phyloP scores from a whole-genome alignment of 1,284 basidiomycete genomes.

The Apiotrichum laibachii region DNA sequence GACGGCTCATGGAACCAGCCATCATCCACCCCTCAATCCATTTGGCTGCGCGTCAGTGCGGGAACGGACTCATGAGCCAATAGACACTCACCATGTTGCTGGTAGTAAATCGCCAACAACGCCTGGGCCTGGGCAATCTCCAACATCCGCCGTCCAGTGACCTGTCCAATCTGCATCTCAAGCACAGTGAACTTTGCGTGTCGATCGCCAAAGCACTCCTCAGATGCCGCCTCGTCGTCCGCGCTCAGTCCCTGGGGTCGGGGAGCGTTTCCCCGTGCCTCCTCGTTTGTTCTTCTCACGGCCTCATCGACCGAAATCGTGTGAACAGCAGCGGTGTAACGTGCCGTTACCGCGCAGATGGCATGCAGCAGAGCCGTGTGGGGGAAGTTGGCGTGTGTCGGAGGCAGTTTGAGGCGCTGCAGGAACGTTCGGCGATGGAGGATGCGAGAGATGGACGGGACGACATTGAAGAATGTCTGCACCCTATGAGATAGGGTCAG shows the following conservation, averaged over 20 bases:
- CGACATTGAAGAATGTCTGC: conserved; percentile 44
- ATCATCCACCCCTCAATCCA: conserved; percentile 45
- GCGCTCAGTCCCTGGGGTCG: conserved; percentile 10
- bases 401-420: conserved; percentile 49
- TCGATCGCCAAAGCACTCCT: conserved; percentile 33
- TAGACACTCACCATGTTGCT: conserved; percentile 22
- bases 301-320: conserved; percentile 24
- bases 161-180: conserved; percentile 18
- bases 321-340: conserved; percentile 40
- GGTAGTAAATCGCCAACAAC: conserved; percentile 27
- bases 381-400: conserved; percentile 50
- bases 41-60: conserved; percentile 7
- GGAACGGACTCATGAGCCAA: neutral
- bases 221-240: conserved; percentile 21
- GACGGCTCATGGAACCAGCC: conserved; percentile 24
- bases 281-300: conserved; percentile 20
- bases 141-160: conserved; percentile 24
- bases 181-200: conserved; percentile 27
- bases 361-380: conserved; percentile 50
- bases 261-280: conserved; percentile 7
- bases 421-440: conserved; percentile 47
- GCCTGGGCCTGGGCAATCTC: conserved; percentile 36
- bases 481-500: conserved; percentile 23
- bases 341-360: conserved; percentile 49
- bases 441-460: conserved; percentile 43